Percentiles rank a stretch among this genome's conserved stretches.
Evolutionary conservation across 768 basidiomycete genomes (phyloP).

Genomic region (Termitomyces sp.): DNA sequence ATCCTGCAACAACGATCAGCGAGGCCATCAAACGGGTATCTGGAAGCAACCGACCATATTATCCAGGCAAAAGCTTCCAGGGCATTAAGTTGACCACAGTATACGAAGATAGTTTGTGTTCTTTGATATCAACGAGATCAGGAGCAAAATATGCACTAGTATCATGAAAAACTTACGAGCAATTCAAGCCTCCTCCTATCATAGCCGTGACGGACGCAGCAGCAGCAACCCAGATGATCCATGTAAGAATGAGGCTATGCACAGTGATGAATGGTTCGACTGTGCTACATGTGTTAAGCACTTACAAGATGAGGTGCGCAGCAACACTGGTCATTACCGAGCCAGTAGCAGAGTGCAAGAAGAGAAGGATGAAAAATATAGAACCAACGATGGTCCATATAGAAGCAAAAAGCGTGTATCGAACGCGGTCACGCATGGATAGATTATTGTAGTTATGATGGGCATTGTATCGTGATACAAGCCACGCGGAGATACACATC

Average conservation of each 20-base stretch:
- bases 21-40: background rate
- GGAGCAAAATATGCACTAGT: background rate
- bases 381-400: conserved; percentile 64
- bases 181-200: conserved; percentile 67
- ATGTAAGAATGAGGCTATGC: conserved; percentile 59
- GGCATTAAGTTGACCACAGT: conserved; percentile 76
- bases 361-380: conserved; percentile 45
- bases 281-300: background rate
- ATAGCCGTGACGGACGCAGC: conserved; percentile 64
- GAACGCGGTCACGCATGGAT: conserved; percentile 54
- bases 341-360: conserved; percentile 44
- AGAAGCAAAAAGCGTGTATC: conserved; percentile 66
- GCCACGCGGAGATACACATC: conserved; percentile 71
- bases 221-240: conserved; percentile 74
- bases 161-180: conserved; percentile 41
- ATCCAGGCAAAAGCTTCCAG: conserved; percentile 73
- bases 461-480: conserved; percentile 54
- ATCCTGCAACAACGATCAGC: conserved; percentile 37
- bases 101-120: conserved; percentile 41
- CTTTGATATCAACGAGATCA: conserved; percentile 12
- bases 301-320: conserved; percentile 62
- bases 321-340: conserved; percentile 53
- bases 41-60: conserved; percentile 45
- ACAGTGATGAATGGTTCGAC: background rate
- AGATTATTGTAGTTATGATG: conserved; percentile 44